These are phyloP conservation scores for Paramecium sonneborni DNA, from an alignment of 73 alveolate species.

Conservation along the genomic window DNA sequence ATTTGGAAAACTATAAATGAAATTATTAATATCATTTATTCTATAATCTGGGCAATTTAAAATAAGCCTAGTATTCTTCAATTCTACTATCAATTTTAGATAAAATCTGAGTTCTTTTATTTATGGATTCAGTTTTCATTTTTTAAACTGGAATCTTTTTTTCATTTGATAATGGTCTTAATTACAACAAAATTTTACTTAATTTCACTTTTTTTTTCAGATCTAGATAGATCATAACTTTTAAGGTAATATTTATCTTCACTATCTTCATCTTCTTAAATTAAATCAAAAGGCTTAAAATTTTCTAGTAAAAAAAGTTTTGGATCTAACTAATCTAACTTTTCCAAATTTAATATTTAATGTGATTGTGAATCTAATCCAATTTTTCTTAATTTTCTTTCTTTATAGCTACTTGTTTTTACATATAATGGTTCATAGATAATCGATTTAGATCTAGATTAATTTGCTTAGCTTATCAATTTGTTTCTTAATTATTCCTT, in stretches of 20 bases:
- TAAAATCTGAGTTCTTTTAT: background rate
- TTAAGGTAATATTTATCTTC: slow-evolving; percentile 40
- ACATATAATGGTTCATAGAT: slow-evolving; percentile 19
- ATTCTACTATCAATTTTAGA: background rate
- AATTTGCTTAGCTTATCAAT: background rate
- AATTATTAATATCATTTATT: background rate
- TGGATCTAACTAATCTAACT: slow-evolving; percentile 3
- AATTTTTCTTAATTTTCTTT: background rate
- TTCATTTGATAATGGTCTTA: background rate
- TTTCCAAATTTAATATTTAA: slow-evolving; percentile 19
- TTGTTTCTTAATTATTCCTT: background rate
- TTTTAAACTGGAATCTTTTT: background rate
- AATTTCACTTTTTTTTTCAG: background rate
- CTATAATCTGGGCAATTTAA: background rate
- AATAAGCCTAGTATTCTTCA: background rate
- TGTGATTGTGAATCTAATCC: background rate
- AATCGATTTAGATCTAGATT: background rate
- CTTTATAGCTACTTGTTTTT: slow-evolving; percentile 8
- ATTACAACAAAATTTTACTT: background rate
- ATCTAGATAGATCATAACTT: slow-evolving; percentile 29
- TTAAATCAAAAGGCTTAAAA: slow-evolving; percentile 25
- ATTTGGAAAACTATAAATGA: background rate
- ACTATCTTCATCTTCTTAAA: slow-evolving; percentile 31
- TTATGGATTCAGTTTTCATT: background rate
- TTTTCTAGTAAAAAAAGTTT: background rate